Evolutionary conservation across 2,329 filamentous ascomycete genomes (phyloP), one percentile per base, ranked within the genome.

Genomic region (Sclerotinia minor): DNA sequence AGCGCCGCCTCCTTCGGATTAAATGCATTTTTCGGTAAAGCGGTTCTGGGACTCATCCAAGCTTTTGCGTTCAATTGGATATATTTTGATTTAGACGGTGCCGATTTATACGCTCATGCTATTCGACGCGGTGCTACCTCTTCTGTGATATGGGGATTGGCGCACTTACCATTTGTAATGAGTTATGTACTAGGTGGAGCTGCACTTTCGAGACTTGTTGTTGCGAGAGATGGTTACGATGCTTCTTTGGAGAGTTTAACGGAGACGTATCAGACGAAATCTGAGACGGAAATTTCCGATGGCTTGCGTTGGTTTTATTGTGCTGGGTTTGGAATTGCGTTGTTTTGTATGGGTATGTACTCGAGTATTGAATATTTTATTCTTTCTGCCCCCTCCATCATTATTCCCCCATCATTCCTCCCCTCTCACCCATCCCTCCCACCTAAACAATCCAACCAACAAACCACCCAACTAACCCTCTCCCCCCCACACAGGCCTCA

Each of bases 291-390:
- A n/a, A 78, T 89, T n/a, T 74, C 79, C 7, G 69, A 76, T 9
- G 86, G 85, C 2, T 79, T 88, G 24, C 81, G 85, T 19, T 87
- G 85, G 80, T 89, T 86, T 76, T 89, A 89, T 76, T 89, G 86
- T 75, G 81, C 80, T n/a, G 87, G 87, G 0, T 79, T 89, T 2
- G 85, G 83, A 32, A 77, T 86, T 19, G 81, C 85, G 0, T 77
- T 89, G 6, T 74, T 83, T 15, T 82, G 78, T 72, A 88, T 87
- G 82, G 77, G 78, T 72, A 70, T 59, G 67, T 71, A n/a, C n/a
- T n/a, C n/a, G n/a, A n/a, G n/a, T n/a, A 58, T 41, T 41, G 38
- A 41, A 7, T 60, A 49, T 41, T 32, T 15, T 53, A 26, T 47
- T 32, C 8, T 50, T 32, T 6, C 9, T 21, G 8, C 9, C 5